Base-by-base conservation (phyloP, 2,329 filamentous ascomycete genomes). In the Bipolaris gigantea region DNA sequence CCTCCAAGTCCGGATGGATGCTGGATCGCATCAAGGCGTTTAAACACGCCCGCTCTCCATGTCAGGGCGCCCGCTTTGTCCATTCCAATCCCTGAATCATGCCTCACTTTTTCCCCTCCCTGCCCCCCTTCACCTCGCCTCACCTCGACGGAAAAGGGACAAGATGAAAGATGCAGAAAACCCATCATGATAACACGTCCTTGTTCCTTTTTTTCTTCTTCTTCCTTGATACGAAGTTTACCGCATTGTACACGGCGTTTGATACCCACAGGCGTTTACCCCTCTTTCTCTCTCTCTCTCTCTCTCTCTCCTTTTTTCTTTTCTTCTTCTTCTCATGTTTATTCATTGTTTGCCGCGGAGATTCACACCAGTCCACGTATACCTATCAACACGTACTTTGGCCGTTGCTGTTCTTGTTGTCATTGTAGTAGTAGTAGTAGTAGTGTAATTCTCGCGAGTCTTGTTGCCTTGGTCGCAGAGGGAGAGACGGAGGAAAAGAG, bases 71-170 rank as follows among this genome's bases (percentile, higher is more conserved):
- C 19, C 70, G 65, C 18, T 68, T 72, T 40, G 67, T 72, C 27
- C 70, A 73, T 55, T 61, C 71, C 4, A 71, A 72, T 50, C 71
- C 71, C 7, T 72, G 63, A 72, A 72, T 15, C 13, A n/a, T 34
- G 15, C 8, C 2, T n/a, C 10, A 8, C 10, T 15, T 1, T 8
- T 39, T n/a, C 19, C 6, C 33, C 19, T 11, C 35, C 3, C 16
- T 2, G 0, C 32, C 32, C 10, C 21, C 0, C 7, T 23, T n/a
- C 19, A 2, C 34, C 19, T 21, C 35, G 4, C n/a, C 8, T 8
- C n/a, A 6, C 16, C 16, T 30, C 10, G n/a, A 7, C 11, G 0
- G 9, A 16, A 15, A 48, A 21, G 46, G 50, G 56, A 33, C 41
- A 33, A 33, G 46, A 40, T 15, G 50, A 18, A n/a, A 30, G 27